A percentile compares a stretch with the other conserved stretches of the same genome.
Evolutionary conservation across 2,329 filamentous ascomycete species (phyloP).

Genomic region (Geosmithia flava): DNA sequence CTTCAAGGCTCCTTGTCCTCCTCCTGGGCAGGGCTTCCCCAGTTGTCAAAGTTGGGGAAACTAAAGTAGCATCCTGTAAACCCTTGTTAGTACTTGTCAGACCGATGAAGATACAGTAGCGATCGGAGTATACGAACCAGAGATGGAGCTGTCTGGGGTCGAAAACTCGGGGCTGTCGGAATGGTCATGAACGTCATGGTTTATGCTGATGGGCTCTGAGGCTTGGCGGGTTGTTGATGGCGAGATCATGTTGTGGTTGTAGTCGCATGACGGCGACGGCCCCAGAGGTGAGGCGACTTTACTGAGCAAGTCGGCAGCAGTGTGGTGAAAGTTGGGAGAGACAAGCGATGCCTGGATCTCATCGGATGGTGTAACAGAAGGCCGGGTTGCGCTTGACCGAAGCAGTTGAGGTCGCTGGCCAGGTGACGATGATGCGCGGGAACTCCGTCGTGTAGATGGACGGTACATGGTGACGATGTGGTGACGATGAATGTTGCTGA

Average conservation of each 20-base stretch:
- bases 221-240: background rate
- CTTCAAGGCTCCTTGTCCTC: conserved; percentile 2
- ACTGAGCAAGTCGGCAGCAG: conserved; percentile 42
- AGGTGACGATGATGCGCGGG: background rate
- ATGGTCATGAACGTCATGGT: background rate
- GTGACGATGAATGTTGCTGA: background rate
- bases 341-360: conserved; percentile 36
- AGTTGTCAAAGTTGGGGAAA: conserved; percentile 63
- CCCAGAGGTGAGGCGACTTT: conserved; percentile 26
- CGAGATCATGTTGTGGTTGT: background rate
- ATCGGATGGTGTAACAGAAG: conserved; percentile 40
- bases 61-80: conserved; percentile 45
- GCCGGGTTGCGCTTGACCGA: conserved; percentile 42
- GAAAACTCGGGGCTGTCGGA: background rate
- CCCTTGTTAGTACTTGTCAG: background rate
- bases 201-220: conserved; percentile 1
- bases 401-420: conserved; percentile 39
- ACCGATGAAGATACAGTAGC: background rate
- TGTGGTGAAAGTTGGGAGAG: conserved; percentile 5
- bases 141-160: background rate
- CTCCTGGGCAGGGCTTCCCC: conserved; percentile 29
- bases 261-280: background rate
- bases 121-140: background rate
- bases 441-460: background rate
- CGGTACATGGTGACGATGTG: background rate